These are phyloP conservation scores for Hyphopichia pseudoburtonii DNA, from an alignment of 1,139 yeast genomes.

Conservation along the genomic window DNA sequence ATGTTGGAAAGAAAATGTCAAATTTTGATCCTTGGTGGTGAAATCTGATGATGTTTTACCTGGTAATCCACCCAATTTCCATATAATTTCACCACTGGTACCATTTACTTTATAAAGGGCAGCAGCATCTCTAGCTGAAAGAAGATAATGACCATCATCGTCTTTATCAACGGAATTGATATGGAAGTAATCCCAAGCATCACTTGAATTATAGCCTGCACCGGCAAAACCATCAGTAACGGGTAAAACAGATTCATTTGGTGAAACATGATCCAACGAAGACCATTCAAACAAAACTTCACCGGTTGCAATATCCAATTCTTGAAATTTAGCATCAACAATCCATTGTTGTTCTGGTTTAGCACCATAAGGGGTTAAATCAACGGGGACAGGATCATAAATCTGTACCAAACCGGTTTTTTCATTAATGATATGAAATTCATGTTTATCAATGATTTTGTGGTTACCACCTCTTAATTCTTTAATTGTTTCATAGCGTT, in stretches of 20 bases:
- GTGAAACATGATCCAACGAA: conserved; percentile 35
- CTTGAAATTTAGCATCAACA: conserved; percentile 33
- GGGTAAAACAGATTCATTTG: conserved; percentile 27
- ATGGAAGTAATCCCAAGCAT: conserved; percentile 45
- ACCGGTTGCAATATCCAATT: conserved; percentile 34
- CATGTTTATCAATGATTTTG: conserved; percentile 31
- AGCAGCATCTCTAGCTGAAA: conserved; percentile 37
- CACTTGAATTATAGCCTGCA: conserved; percentile 29
- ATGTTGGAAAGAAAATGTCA: conserved; percentile 37
- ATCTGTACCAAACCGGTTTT: conserved; percentile 29
- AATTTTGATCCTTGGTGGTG: conserved; percentile 12
- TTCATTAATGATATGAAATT: conserved; percentile 28
- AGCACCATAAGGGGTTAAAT: conserved; percentile 25
- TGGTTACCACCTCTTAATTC: conserved; percentile 34
- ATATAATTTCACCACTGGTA: conserved; percentile 33
- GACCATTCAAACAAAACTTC: conserved; percentile 38
- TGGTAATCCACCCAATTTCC: conserved; percentile 32
- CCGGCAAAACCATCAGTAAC: conserved; percentile 30
- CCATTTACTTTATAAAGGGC: conserved; percentile 36
- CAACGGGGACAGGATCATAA: conserved; percentile 29
- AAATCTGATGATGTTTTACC: conserved; percentile 23
- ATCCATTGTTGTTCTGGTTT: conserved; percentile 29
- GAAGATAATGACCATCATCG: conserved; percentile 32
- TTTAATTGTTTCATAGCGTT: conserved; percentile 25
- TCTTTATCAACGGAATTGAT: conserved; percentile 43